Base-by-base conservation (phyloP, 2,329 filamentous ascomycete genomes). In the Trichoderma atroviride region DNA sequence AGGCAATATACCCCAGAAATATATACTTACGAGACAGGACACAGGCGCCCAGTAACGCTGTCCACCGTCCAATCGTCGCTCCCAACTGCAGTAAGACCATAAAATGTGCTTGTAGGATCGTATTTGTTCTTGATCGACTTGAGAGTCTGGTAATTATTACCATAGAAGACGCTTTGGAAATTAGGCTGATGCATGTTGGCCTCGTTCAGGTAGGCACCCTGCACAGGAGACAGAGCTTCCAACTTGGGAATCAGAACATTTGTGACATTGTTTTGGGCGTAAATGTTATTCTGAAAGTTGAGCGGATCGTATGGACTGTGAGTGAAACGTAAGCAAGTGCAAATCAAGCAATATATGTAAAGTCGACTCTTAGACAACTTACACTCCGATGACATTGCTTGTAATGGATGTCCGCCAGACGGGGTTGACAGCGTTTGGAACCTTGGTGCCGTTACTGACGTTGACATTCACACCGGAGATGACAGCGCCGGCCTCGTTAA, bases 91-190 rank as follows among this genome's bases (percentile, higher is more conserved):
- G 79, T 81, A 11, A 73, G 74, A 11, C 81, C 83, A 69, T 83
- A 83, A 61, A 84, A 86, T 7, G 86, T 66, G 6, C 75, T 73
- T 0, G 75, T 59, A 9, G 82, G 77, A 73, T 86, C 85, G 71
- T 82, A 86, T 72, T 79, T 81, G 31, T 78, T 73, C 81, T 87
- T 87, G 55, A 87, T 77, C 1, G 33, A 43, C 37, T 78, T 55
- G 40, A 85, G 72, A 4, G 62, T 69, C 0, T 72, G 69, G 69
- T 85, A 85, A 70, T 83, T 83, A 6, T 24, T 62, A 4, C 83
- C 83, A 69, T 80, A 85, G 73, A 84, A 84, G 13, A 73, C 75
- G 19, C 77, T 52, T 72, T 84, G 76, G 73, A 78, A 84, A 57
- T 79, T 71, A 2, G 76, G 76, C 72, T 82, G 77, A 43, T 74